Evolutionary conservation across 169 alveolate genomes (phyloP), one percentile per base, ranked within the genome.

Genomic region (Cytauxzoon felis): DNA sequence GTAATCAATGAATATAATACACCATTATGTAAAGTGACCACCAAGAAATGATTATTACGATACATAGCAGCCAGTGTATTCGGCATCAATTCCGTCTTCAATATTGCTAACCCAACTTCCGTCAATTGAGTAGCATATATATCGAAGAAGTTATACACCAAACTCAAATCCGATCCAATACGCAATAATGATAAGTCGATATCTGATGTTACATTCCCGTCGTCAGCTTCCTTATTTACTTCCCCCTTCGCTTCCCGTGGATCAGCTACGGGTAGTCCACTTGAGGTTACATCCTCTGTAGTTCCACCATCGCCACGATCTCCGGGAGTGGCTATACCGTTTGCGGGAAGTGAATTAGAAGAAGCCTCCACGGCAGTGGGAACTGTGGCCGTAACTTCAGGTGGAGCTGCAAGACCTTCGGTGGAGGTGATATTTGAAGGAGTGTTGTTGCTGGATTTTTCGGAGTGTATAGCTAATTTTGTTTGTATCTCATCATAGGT

Each of bases 21-120:
- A 0, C 71, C 81, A 41, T 57, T 59, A 21, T 57, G 45, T 26
- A 11, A 42, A 2, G 68, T 64, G 48, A 56, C 42, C 41, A 66
- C 63, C 4, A 19, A 56, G 67, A 43, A 76, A 32, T 66, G 86
- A 59, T 66, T 59, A 21, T 66, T 47, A 41, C 71, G 65, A 67
- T 57, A 76, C 23, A 76, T 19, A 1, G 68, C 68, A 36, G 42
- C 68, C 60, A 63, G 67, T 11, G 29, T 13, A 21, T 33, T 29
- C 13, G 32, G 58, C 1, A 38, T 52, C 13, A 63, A 29, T 27
- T 63, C 67, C 52, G 34, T 19, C 5, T 23, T 51, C 18, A 63
- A 33, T 41, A 33, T 43, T 24, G 21, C 40, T 27, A 63, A n/a
- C 5, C 75, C 75, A 23, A 34, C 33, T 36, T 63, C 70, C 24